Percentiles rank a stretch among this genome's conserved stretches.
phyloP scores from a whole-genome alignment of 257 asterid genomes.

The Linderniella brevidens region DNA sequence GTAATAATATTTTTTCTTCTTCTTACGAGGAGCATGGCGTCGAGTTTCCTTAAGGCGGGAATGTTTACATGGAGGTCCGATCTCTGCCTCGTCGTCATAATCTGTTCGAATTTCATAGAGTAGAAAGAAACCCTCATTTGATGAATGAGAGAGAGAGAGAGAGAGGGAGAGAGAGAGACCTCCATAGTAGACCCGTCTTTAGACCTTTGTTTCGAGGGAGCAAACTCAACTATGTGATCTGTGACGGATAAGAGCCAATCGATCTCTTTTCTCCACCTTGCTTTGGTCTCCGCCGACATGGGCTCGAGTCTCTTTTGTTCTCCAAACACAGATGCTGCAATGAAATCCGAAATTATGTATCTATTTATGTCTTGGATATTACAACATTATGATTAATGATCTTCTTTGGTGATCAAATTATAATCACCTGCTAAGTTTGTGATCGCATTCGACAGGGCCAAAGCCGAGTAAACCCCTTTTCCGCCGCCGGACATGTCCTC shows the following conservation, averaged over 20 bases:
- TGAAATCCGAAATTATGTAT: too few species aligned
- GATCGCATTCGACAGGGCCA: constrained; percentile 62
- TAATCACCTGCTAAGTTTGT: constrained; percentile 59
- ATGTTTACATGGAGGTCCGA: constrained; percentile 44
- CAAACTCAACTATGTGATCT: constrained; percentile 40
- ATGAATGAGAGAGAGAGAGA: constrained; percentile 6
- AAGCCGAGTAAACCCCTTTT: constrained; percentile 66
- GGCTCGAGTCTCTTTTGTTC: constrained; percentile 50
- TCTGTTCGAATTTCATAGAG: too few species aligned
- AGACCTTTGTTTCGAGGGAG: constrained; percentile 30
- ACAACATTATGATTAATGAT: background rate
- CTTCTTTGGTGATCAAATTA: background rate
- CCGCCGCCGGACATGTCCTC: constrained; percentile 83
- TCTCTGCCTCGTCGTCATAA: constrained; percentile 47
- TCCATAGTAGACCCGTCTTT: constrained; percentile 52
- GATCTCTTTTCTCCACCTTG: constrained; percentile 51
- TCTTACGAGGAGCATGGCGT: constrained; percentile 40
- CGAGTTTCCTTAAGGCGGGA: constrained; percentile 45
- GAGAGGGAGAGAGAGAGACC: constrained; percentile 16
- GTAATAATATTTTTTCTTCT: background rate
- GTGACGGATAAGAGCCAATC: constrained; percentile 62
- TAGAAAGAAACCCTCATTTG: background rate
- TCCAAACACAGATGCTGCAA: constrained; percentile 55
- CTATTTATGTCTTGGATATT: too few species aligned
- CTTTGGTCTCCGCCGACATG: constrained; percentile 42